Evolutionary conservation across 306 rosid genomes (phyloP).

Genomic region (Purshia tridentata): DNA sequence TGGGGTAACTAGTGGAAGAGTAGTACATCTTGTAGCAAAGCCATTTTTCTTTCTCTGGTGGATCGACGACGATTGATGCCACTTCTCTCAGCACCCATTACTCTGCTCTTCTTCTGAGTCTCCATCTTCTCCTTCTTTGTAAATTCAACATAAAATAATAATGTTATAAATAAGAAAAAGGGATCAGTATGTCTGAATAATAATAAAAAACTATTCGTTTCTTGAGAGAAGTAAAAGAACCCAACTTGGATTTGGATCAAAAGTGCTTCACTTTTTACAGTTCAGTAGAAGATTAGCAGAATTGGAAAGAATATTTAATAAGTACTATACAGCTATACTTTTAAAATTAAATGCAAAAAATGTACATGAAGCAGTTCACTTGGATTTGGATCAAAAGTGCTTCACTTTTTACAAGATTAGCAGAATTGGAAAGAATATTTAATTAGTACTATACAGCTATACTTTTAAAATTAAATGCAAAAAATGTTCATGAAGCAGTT

Average conservation of each 20-base stretch:
- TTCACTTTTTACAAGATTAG: constrained; percentile 31
- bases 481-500: not conserved
- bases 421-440: constrained; percentile 28
- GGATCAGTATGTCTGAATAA: constrained; percentile 10
- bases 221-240: constrained; percentile 44
- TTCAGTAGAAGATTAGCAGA: constrained; percentile 24
- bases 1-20: constrained; percentile 1
- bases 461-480: constrained; percentile 5
- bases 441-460: not conserved
- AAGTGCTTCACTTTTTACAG: constrained; percentile 39
- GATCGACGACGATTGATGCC: constrained; percentile 57
- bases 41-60: constrained; percentile 73
- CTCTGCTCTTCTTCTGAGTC: constrained; percentile 40
- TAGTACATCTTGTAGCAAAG: constrained; percentile 77
- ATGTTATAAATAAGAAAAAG: not conserved
- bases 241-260: constrained; percentile 58
- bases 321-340: not conserved
- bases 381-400: constrained; percentile 62
- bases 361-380: no score
- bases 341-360: constrained; percentile 11
- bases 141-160: constrained; percentile 36
- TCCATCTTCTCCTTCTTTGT: constrained; percentile 68
- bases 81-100: constrained; percentile 48
- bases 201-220: constrained; percentile 45
- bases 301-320: constrained; percentile 27